A percentile compares a stretch with the other conserved stretches of the same genome.
Evolutionary conservation across 2,329 filamentous ascomycete genomes (phyloP).

Genomic region (Sclerotinia spermophila): DNA sequence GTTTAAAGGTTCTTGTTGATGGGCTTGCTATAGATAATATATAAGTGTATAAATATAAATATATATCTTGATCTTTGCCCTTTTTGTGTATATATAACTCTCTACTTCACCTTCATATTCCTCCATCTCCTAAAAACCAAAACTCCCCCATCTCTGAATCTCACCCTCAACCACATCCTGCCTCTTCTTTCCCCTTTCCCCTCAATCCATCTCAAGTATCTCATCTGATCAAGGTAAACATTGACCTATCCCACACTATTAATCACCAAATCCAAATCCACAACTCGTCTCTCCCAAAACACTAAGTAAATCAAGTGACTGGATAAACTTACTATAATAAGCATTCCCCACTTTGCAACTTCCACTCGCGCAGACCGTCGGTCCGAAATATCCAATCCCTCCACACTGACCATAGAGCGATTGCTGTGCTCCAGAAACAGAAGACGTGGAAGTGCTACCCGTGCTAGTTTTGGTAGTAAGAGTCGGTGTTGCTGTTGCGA

Average conservation of each 20-base stretch:
- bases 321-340: constrained; percentile 24
- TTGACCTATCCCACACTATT: not conserved
- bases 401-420: constrained; percentile 29
- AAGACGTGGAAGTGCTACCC: not conserved
- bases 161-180: not conserved
- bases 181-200: not conserved
- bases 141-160: not conserved
- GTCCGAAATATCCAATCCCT: constrained; percentile 25
- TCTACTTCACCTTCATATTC: not conserved
- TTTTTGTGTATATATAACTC: not conserved
- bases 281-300: too few relatives aligned
- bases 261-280: too few relatives aligned
- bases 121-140: not conserved
- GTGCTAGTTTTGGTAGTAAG: not conserved
- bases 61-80: not conserved
- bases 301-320: too few relatives aligned
- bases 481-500: not conserved
- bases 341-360: constrained; percentile 23
- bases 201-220: not conserved
- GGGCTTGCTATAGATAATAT: not conserved
- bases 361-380: constrained; percentile 24
- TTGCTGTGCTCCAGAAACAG: not conserved
- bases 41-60: not conserved
- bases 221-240: not conserved
- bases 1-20: not conserved